Conservation (phyloP, 2,329 filamentous ascomycete species). For the Didymellaceae sp. region DNA sequence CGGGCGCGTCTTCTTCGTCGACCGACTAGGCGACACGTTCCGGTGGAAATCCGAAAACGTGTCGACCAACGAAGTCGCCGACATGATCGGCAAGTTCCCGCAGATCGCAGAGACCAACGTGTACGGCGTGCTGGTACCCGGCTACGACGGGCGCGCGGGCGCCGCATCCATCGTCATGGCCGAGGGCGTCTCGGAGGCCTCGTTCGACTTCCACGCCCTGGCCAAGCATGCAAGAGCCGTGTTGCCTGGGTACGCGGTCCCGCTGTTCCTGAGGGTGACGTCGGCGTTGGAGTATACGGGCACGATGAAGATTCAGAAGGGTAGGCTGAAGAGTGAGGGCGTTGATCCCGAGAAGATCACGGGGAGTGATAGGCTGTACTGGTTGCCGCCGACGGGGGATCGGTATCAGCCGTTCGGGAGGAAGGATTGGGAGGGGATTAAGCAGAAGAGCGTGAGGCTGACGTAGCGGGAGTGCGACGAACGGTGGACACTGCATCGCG, state of each 20-base stretch:
- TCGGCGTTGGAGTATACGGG: slow-evolving; percentile 53
- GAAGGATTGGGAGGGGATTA: slow-evolving; percentile 47
- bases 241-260: slow-evolving; percentile 56
- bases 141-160: slow-evolving; percentile 55
- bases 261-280: slow-evolving; percentile 52
- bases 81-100: slow-evolving; percentile 50
- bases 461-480: too few relatives aligned
- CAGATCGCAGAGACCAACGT: slow-evolving; percentile 54
- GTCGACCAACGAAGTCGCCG: slow-evolving; percentile 54
- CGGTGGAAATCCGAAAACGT: slow-evolving; percentile 56
- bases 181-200: slow-evolving; percentile 38
- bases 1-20: slow-evolving; percentile 48
- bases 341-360: slow-evolving; percentile 52
- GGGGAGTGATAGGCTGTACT: slow-evolving; percentile 49
- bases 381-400: slow-evolving; percentile 46
- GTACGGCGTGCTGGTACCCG: slow-evolving; percentile 53
- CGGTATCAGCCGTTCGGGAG: slow-evolving; percentile 49
- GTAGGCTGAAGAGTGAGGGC: slow-evolving; percentile 51
- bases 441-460: slow-evolving; percentile 35
- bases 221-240: slow-evolving; percentile 48
- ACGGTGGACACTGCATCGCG: too few relatives aligned
- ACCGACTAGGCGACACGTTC: slow-evolving; percentile 50
- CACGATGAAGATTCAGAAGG: slow-evolving; percentile 56
- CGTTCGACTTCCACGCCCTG: slow-evolving; percentile 44
- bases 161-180: slow-evolving; percentile 52